phyloP scores from a whole-genome alignment of 129 eudicot species.

The Pulicaria dysenterica region DNA sequence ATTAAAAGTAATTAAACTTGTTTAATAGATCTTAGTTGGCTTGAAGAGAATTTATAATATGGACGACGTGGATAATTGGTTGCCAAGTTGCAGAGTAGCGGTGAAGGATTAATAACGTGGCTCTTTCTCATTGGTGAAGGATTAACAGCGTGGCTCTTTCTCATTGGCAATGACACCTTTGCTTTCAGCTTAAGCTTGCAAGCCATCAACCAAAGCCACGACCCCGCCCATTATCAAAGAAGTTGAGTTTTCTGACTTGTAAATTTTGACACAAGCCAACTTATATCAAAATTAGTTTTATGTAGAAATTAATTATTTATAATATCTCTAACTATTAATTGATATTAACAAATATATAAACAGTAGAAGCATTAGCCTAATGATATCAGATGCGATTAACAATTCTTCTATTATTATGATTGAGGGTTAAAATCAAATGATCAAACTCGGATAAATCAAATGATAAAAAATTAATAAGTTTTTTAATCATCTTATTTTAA shows the following conservation, averaged over 20 bases:
- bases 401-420: too few species aligned
- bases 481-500: too few species aligned
- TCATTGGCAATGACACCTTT: conserved; percentile 8
- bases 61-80: conserved; percentile 28
- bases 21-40: background rate
- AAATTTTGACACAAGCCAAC: background rate
- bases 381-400: too few species aligned
- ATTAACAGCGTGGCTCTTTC: conserved; percentile 24
- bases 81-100: conserved; percentile 29
- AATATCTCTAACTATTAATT: too few species aligned
- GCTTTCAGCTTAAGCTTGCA: conserved; percentile 24
- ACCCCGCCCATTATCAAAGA: too few species aligned
- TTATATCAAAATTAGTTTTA: background rate
- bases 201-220: conserved; percentile 31
- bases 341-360: too few species aligned
- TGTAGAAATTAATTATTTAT: background rate
- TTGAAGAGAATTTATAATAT: background rate
- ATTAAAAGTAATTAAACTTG: background rate
- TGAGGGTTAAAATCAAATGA: too few species aligned
- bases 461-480: too few species aligned
- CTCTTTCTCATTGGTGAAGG: conserved; percentile 33
- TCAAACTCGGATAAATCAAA: too few species aligned
- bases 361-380: too few species aligned
- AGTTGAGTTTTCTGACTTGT: background rate
- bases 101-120: conserved; percentile 33